Evolutionary conservation across 1,284 basidiomycete species (phyloP).

Genomic region (Ceratorhiza oryzae-sativae): DNA sequence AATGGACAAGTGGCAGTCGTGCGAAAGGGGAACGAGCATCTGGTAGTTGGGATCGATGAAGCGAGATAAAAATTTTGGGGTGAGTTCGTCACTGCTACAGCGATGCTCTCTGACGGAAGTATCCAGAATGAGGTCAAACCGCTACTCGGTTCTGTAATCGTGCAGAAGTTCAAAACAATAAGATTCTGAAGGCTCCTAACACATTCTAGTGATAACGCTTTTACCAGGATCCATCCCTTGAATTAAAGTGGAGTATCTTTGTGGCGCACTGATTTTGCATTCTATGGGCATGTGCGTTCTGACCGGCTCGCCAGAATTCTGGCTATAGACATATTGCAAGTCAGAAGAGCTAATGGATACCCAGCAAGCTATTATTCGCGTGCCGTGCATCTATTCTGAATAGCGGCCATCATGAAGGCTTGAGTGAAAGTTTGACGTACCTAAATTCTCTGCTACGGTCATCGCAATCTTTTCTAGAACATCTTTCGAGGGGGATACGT

Average conservation of each 20-base stretch:
- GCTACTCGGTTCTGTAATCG: not conserved
- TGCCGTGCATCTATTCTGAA: too few species aligned
- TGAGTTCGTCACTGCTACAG: not conserved
- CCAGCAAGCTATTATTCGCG: too few species aligned
- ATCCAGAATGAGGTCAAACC: not conserved
- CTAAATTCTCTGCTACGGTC: not conserved
- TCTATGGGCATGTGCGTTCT: too few species aligned
- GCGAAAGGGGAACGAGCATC: constrained; percentile 34
- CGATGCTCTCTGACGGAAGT: not conserved
- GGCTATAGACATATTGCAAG: too few species aligned
- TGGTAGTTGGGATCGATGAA: constrained; percentile 14
- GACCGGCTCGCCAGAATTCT: too few species aligned
- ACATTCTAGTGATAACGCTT: not conserved
- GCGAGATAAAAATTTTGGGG: constrained; percentile 13
- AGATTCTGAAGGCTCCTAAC: too few species aligned
- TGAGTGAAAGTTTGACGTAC: not conserved
- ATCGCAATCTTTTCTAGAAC: not conserved
- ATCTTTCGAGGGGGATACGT: not conserved
- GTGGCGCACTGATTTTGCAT: too few species aligned
- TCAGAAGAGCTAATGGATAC: too few species aligned
- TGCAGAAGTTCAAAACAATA: not conserved
- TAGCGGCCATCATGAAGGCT: too few species aligned
- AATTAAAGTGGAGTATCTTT: too few species aligned
- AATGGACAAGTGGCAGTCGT: constrained; percentile 26
- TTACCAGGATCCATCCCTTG: too few species aligned